Percentiles rank a stretch among this genome's conserved stretches.
These are phyloP conservation scores for Neurospora sublineolata DNA, from an alignment of 495 filamentous ascomycete genomes.

Conservation along the genomic window DNA sequence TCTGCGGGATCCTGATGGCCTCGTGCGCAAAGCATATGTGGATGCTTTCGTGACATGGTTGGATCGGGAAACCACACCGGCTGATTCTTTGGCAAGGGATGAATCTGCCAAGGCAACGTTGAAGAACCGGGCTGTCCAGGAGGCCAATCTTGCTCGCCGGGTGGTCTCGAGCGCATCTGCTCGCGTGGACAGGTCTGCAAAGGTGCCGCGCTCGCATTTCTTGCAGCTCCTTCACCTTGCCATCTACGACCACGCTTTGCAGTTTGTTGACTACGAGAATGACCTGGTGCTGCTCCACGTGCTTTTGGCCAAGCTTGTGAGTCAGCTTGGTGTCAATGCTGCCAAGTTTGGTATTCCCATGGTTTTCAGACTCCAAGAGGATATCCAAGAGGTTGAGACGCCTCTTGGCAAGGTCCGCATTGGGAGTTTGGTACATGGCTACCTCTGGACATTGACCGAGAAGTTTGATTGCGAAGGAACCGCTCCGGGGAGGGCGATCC, in stretches of 20 bases:
- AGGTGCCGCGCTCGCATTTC: constrained; percentile 52
- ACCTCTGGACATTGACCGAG: constrained; percentile 67
- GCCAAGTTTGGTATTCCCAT: constrained; percentile 71
- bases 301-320: constrained; percentile 57
- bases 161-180: constrained; percentile 58
- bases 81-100: constrained; percentile 50
- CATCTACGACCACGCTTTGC: constrained; percentile 72
- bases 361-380: constrained; percentile 77
- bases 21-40: constrained; percentile 70
- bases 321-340: constrained; percentile 74
- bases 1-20: constrained; percentile 60
- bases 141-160: constrained; percentile 40
- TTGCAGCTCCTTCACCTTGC: constrained; percentile 76
- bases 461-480: constrained; percentile 65
- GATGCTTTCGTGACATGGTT: constrained; percentile 77
- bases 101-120: constrained; percentile 32
- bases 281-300: constrained; percentile 69
- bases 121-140: constrained; percentile 23
- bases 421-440: constrained; percentile 76
- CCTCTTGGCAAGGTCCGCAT: constrained; percentile 58
- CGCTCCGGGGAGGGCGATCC: constrained; percentile 52
- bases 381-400: constrained; percentile 54
- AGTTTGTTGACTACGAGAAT: constrained; percentile 53
- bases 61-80: constrained; percentile 59
- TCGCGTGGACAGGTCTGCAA: constrained; percentile 44